Evolutionary conservation across 1,284 basidiomycete species (phyloP), one percentile per base, ranked within the genome.

Genomic region (Ceratobasidium sp.): DNA sequence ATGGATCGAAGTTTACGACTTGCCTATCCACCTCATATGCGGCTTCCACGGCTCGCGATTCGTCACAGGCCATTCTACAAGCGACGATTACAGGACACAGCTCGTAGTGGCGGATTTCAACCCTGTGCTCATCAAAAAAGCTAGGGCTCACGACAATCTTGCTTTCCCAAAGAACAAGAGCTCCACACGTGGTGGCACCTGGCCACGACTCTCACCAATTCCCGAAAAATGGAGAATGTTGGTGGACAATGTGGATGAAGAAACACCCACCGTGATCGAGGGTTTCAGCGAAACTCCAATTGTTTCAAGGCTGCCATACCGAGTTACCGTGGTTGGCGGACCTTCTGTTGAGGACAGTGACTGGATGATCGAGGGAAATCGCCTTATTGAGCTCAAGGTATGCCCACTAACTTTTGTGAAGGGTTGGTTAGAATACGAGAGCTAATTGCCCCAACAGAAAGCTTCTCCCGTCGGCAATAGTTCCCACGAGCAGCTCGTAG

Each of bases 281-380:
- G 32, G 22, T 29, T 17, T 56, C 15, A 44, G 51, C 4, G 49
- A 32, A n/a, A 11, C 8, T 15, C 49, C 46, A 11, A 54, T 68
- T 51, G n/a, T 68, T 34, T 68, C 66, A 6, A 49, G 66, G 19
- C 37, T 68, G 1, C 66, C 66, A 19, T 68, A 68, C 32, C 8
- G 46, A 68, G 17, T 68, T 17, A 17, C n/a, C 13, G 66, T 68
- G 3, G 17, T 34, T 11, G 49, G 11, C 44, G 46, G 13, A 15
- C 32, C 49, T 25, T 2, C 25, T 68, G 17, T 52, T 13, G 4
- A 56, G 44, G 29, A n/a, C 29, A 65, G 9, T 19, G 66, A 68
- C 19, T 68, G 66, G 66, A 54, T 68, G 49, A 37, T 56, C 34
- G 66, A 68, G 17, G 51, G 51, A 25, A 68, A 68, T 56, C 46